Evolutionary conservation across 345 rosid species (phyloP), one percentile per base, ranked within the genome.

Genomic region (Aquilaria sinensis): DNA sequence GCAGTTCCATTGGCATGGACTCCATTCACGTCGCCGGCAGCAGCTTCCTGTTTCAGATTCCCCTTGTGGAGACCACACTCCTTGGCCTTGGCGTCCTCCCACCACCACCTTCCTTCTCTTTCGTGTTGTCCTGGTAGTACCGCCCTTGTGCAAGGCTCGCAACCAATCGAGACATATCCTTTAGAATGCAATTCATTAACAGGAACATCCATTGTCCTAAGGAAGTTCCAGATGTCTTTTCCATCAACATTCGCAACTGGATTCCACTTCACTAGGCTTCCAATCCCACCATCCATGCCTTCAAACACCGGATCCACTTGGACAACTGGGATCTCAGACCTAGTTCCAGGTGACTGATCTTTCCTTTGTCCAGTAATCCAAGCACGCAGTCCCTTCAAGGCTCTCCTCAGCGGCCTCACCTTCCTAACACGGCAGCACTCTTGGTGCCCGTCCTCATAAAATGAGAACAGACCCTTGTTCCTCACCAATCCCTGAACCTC

Each of bases 91-190:
- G 99, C 89, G 43, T 94, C 99, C 84, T 94, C 99, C 99, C 99
- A 94, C 99, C 99, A 94, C 99, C 97, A 94, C 68, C 99, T 86
- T 70, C 99, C 99, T 78, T 94, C 99, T 67, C 99, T 88, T 76
- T 94, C 97, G 31, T 90, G 99, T 58, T 94, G 99, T 31, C 99
- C 99, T 0, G 99, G 99, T 37, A 94, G 90, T 2, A 90, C 95
- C 0, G 97, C 80, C 81, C 96, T 85, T 0, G 99, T 94, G 78
- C 99, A 94, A 0, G 99, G 97, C 84, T 94, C 99, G 11, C 99
- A 94, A 3, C 99, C 99, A 16, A 94, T 94, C 0, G 99, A 94
- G 13, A 94, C 79, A 34, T 86, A 94, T 1, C 99, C 99, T 58
- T 82, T 75, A 0, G 88, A 62, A 62, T 93, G 98, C 73, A 93